Evolutionary conservation across 2,329 filamentous ascomycete genomes (phyloP), one percentile per base, ranked within the genome.

Genomic region (Hypoxylon sp.): DNA sequence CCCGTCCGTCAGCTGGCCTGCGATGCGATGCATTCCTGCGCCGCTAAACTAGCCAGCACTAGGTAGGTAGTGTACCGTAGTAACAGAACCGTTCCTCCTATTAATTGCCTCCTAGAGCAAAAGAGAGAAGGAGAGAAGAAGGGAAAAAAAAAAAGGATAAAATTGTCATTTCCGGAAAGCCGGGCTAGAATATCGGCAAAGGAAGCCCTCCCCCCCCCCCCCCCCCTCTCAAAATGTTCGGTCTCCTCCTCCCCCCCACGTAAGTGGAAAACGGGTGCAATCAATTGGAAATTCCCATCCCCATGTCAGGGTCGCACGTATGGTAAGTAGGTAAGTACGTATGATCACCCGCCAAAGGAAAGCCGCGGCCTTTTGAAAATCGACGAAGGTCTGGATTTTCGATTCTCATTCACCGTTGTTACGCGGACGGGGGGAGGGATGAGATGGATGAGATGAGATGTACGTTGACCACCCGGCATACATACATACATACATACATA

Each of bases 91-190:
- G 35, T n/a, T n/a, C n/a, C n/a, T n/a, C n/a, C n/a, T n/a, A n/a
- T n/a, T n/a, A n/a, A n/a, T n/a, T n/a, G n/a, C n/a, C n/a, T n/a
- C n/a, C n/a, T n/a, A n/a, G n/a, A n/a, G n/a, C n/a, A n/a, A n/a
- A n/a, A n/a, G n/a, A n/a, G n/a, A n/a, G n/a, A n/a, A n/a, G n/a
- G n/a, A n/a, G n/a, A n/a, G n/a, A 45, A 13, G 27, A 19, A 21
- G 12, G 42, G 19, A 35, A 41, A 37, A n/a, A 9, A 41, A 31
- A 23, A 49, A 43, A 23, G 8, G n/a, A 21, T 35, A 35, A 45
- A 30, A 50, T 50, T 48, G 38, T 43, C 50, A 16, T 46, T 41
- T 55, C 15, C 47, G 50, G 46, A 43, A 57, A 54, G 50, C 54
- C 54, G 54, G 46, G 40, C 23, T n/a, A 35, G 25, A 9, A 20